Conservation (phyloP, 2,329 filamentous ascomycete genomes). For the Calonectria hawksworthii region DNA sequence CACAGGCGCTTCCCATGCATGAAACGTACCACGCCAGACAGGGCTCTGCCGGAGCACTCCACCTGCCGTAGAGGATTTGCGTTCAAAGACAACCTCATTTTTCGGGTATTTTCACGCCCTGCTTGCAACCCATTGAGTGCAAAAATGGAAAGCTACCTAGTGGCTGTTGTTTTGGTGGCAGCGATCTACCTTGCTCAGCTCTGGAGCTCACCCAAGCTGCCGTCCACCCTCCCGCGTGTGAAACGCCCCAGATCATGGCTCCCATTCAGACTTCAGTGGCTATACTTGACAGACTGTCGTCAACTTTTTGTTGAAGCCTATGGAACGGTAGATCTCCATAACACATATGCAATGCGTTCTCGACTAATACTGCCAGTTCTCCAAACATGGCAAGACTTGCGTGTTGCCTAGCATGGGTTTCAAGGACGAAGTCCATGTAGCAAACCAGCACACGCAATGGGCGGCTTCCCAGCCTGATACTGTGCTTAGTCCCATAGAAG, state of each 20-base stretch:
- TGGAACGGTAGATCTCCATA: not conserved
- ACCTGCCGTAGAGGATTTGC: not conserved
- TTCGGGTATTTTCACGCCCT: not conserved
- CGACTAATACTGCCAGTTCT: conserved; percentile 11
- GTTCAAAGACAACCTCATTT: not conserved
- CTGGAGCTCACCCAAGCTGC: not conserved
- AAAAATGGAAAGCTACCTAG: conserved; percentile 21
- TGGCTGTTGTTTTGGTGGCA: not conserved
- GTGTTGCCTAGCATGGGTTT: conserved; percentile 25
- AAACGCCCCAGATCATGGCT: conserved; percentile 3
- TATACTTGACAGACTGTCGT: conserved; percentile 15
- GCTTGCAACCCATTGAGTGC: not conserved
- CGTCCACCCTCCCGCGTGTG: conserved; percentile 17
- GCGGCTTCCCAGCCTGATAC: conserved; percentile 20
- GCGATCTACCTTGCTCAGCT: not conserved
- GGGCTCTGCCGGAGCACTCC: not conserved
- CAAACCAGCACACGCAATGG: conserved; percentile 24
- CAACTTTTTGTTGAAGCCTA: conserved; percentile 16
- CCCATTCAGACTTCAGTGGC: conserved; percentile 21
- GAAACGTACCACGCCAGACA: not conserved
- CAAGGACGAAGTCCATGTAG: conserved; percentile 20
- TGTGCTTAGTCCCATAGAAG: conserved; percentile 21
- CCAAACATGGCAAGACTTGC: conserved; percentile 25
- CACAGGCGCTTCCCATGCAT: conserved; percentile 21
- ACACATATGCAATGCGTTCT: not conserved